Percentiles rank a stretch among this genome's conserved stretches.
Evolutionary conservation across 345 rosid species (phyloP).

Genomic region (Atalantia buxifolia): DNA sequence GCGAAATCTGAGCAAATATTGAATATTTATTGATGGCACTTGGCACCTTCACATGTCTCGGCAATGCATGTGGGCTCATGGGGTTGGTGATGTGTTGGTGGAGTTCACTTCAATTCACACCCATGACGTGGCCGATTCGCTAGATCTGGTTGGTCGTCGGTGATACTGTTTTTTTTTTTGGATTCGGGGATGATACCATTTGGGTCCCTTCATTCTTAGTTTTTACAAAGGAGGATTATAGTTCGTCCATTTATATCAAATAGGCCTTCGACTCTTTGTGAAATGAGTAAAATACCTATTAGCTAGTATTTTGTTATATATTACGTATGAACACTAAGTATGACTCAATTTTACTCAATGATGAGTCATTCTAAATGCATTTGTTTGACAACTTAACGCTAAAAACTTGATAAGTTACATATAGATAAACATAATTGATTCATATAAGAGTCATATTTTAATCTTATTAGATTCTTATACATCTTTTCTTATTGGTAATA

Average conservation of each 20-base stretch:
- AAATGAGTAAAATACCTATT: not conserved
- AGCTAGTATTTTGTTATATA: too few species aligned
- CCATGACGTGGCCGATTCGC: constrained; percentile 9
- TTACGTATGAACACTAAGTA: too few species aligned
- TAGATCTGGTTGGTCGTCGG: constrained; percentile 10
- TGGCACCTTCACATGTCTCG: constrained; percentile 15
- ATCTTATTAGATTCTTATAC: too few species aligned
- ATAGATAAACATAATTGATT: too few species aligned
- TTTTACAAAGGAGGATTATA: not conserved
- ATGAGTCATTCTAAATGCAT: too few species aligned
- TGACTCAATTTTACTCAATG: not conserved
- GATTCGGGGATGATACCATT: not conserved
- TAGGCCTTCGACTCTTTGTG: not conserved
- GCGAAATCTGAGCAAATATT: not conserved
- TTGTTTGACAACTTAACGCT: too few species aligned
- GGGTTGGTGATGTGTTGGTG: constrained; percentile 4
- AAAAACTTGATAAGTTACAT: too few species aligned
- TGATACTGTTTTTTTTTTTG: not conserved
- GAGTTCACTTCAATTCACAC: not conserved
- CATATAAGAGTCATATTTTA: too few species aligned
- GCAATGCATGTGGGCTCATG: not conserved
- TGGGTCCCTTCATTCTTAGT: not conserved
- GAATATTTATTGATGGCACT: not conserved
- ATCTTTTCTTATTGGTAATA: too few species aligned
- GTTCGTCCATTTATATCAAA: not conserved